Evolutionary conservation across 495 filamentous ascomycete genomes (phyloP).

Genomic region (Extremus antarcticus): DNA sequence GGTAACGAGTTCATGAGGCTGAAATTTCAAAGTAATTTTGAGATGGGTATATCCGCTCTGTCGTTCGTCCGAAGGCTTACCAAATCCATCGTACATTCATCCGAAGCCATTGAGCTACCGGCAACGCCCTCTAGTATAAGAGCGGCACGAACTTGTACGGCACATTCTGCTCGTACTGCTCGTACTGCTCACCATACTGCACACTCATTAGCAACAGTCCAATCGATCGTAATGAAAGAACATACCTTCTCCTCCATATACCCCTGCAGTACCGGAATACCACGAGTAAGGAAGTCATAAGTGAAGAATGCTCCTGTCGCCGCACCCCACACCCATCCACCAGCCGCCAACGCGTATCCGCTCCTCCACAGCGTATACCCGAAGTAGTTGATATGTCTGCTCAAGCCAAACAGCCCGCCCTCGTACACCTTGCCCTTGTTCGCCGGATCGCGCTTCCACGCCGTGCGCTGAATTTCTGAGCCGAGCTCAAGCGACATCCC

Average conservation of each 20-base stretch:
- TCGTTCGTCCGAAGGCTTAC: no score
- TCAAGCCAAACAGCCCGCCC: constrained; percentile 17
- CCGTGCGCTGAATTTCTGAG: constrained; percentile 17
- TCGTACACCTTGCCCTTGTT: constrained; percentile 24
- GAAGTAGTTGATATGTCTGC: constrained; percentile 24
- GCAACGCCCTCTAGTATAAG: constrained; percentile 10
- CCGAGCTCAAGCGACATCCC: constrained; percentile 20
- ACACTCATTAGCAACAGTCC: neutral
- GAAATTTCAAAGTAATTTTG: no score
- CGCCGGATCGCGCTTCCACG: constrained; percentile 18
- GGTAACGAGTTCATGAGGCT: no score
- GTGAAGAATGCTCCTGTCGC: constrained; percentile 3
- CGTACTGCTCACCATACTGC: constrained; percentile 23
- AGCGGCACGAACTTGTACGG: constrained; percentile 24
- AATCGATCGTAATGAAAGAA: neutral
- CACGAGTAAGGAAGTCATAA: constrained; percentile 15
- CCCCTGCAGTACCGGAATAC: constrained; percentile 20
- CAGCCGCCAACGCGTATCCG: constrained; percentile 23
- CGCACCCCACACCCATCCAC: constrained; percentile 23
- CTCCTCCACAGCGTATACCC: constrained; percentile 25
- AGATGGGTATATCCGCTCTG: no score
- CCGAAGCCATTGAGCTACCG: no score
- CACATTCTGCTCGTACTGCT: constrained; percentile 16
- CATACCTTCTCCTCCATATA: constrained; percentile 20
- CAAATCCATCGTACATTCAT: no score